These are phyloP conservation scores for Podaxis sp. DNA, from an alignment of 768 basidiomycete genomes.

Conservation along the genomic window DNA sequence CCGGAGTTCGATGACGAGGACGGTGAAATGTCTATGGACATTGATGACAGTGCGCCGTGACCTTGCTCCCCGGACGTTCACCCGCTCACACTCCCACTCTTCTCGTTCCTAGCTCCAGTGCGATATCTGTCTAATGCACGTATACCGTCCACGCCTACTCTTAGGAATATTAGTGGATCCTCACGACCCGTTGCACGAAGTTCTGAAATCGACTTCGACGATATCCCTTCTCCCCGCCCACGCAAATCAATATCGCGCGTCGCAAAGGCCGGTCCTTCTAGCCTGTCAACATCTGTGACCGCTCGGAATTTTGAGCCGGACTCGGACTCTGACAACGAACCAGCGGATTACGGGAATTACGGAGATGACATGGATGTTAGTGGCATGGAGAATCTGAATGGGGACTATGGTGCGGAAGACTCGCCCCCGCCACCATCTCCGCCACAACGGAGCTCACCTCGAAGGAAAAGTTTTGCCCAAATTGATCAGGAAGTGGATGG, in stretches of 20 bases:
- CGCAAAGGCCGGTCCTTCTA: constrained; percentile 41
- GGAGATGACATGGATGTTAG: constrained; percentile 24
- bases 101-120: constrained; percentile 35
- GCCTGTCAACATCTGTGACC: constrained; percentile 35
- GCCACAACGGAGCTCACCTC: constrained; percentile 22
- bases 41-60: constrained; percentile 56
- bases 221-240: constrained; percentile 58
- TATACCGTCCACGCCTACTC: constrained; percentile 41
- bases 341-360: constrained; percentile 25
- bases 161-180: constrained; percentile 34
- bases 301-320: constrained; percentile 31
- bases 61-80: not conserved
- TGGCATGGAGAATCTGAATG: constrained; percentile 25
- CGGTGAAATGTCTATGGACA: constrained; percentile 78
- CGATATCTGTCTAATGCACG: constrained; percentile 41
- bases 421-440: constrained; percentile 12
- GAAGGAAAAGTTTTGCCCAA: constrained; percentile 46
- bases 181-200: constrained; percentile 50
- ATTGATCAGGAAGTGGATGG: constrained; percentile 51
- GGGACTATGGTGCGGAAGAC: constrained; percentile 27
- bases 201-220: constrained; percentile 61
- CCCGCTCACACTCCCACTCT: not conserved
- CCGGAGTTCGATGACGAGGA: constrained; percentile 48
- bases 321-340: constrained; percentile 30
- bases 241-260: constrained; percentile 31